Conservation (phyloP, 208 protist species). For the Leishmania gerbilli region DNA sequence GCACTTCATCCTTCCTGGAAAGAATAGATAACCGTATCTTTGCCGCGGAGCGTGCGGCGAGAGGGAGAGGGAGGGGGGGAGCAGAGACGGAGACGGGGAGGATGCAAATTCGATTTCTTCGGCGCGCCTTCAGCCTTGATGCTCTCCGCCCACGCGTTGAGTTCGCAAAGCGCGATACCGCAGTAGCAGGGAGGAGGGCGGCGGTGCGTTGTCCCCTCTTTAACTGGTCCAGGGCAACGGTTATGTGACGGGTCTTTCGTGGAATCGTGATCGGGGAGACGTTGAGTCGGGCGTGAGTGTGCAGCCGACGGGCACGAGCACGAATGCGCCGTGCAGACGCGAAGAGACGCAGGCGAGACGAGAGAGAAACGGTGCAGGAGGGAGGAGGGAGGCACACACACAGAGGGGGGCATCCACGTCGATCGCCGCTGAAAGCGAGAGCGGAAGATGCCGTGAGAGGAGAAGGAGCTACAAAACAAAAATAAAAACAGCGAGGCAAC, state of each 20-base stretch:
- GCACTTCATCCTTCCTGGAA: constrained; percentile 37
- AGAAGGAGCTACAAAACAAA: background rate
- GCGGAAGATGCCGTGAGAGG: background rate
- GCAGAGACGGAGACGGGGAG: too few relatives aligned
- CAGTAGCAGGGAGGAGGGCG: background rate
- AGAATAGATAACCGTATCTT: background rate
- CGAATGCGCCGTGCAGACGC: background rate
- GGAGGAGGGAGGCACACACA: background rate
- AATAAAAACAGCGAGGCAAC: background rate
- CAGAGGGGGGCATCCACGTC: background rate
- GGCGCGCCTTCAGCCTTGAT: background rate
- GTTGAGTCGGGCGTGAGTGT: background rate
- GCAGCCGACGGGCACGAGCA: background rate
- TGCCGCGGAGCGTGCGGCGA: background rate
- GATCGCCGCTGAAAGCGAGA: background rate
- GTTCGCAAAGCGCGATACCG: background rate
- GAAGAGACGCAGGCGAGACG: background rate
- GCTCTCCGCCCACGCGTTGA: background rate
- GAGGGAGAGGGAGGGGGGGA: background rate
- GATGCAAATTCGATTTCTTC: background rate
- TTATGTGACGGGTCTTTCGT: background rate
- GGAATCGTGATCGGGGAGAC: background rate
- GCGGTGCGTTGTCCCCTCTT: background rate
- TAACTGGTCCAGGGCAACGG: too few relatives aligned
- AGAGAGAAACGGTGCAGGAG: background rate